Evolutionary conservation across 1,139 yeast genomes (phyloP), one percentile per base, ranked within the genome.

Genomic region (Diutina rugosa): DNA sequence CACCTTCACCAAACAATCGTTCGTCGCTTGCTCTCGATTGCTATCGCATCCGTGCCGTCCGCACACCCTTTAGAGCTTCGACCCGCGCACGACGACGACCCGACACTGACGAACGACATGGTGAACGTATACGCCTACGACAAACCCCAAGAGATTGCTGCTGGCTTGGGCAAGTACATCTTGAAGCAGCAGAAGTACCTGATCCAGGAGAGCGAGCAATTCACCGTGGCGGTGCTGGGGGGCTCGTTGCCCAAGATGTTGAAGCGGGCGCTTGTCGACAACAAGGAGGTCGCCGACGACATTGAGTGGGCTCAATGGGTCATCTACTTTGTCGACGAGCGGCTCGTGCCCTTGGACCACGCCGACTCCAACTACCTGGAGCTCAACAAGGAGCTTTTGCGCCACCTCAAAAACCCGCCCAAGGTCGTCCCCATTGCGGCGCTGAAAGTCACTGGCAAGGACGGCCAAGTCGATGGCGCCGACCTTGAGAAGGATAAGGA

Each of bases 221-320:
- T 91, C 71, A 81, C 80, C 62, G 77, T 91, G 60, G 97, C 97
- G 28, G 77, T 91, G 54, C 85, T 95, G 57, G 98, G 97, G 51
- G 98, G 98, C 1, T 89, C 96, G 4, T 76, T 90, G 63, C 89
- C 91, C 32, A 85, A 86, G 63, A 89, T 84, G 3, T 77, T 91
- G 66, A 81, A 84, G 61, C 74, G 76, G 56, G 93, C 91, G 2
- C 77, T 91, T 60, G 77, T 89, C 57, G 83, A 81, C 60, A 79
- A 87, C 64, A 57, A 69, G 38, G 73, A 69, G n/a, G 67, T 78
- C 53, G 72, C 76, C 8, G 59, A 71, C 1, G 71, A 77, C 57
- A 78, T 84, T 46, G 62, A 82, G 63, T 85, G 90, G 90, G 71
- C 71, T 57, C 77, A 82, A 63, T 85, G 90, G 90, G 79, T 78